These are phyloP conservation scores for Vaccinium corymbosum DNA, from an alignment of 148 eudicot genomes.

Conservation along the genomic window DNA sequence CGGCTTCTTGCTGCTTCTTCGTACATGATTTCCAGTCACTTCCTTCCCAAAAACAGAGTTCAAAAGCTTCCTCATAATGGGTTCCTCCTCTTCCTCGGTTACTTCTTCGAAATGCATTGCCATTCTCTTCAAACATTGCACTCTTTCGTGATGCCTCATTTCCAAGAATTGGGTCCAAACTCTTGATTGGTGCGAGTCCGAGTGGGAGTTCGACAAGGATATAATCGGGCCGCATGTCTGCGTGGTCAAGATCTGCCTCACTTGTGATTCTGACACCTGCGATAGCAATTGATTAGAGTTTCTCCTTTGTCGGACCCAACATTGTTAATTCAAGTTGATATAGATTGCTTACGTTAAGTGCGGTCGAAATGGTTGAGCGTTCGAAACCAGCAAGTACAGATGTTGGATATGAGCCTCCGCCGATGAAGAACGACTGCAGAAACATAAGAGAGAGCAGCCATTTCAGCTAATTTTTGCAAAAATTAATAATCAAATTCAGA, in stretches of 20 bases:
- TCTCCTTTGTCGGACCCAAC: no score
- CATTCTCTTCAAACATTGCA: constrained; percentile 41
- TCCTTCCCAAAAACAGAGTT: background rate
- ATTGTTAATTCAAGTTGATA: background rate
- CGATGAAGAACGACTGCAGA: constrained; percentile 77
- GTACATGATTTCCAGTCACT: constrained; percentile 19
- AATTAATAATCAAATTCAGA: no score
- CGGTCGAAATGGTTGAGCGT: constrained; percentile 50
- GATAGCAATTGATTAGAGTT: background rate
- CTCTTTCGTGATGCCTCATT: constrained; percentile 36
- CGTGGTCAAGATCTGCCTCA: constrained; percentile 39
- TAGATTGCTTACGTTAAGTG: constrained; percentile 55
- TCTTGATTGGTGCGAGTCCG: constrained; percentile 34
- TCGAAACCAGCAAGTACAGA: constrained; percentile 76
- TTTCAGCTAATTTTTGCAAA: background rate
- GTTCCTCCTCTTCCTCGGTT: background rate
- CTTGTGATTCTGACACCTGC: constrained; percentile 54
- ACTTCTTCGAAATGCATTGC: background rate
- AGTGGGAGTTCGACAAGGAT: constrained; percentile 18
- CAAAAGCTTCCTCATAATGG: background rate
- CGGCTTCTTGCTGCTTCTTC: background rate
- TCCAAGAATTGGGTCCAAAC: constrained; percentile 39
- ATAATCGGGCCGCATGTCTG: constrained; percentile 61
- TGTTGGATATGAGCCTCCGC: constrained; percentile 68
- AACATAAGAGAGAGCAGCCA: background rate